A percentile compares a stretch with the other conserved stretches of the same genome.
phyloP scores from a whole-genome alignment of 75 land plant species.

The Pinus albicaulis region DNA sequence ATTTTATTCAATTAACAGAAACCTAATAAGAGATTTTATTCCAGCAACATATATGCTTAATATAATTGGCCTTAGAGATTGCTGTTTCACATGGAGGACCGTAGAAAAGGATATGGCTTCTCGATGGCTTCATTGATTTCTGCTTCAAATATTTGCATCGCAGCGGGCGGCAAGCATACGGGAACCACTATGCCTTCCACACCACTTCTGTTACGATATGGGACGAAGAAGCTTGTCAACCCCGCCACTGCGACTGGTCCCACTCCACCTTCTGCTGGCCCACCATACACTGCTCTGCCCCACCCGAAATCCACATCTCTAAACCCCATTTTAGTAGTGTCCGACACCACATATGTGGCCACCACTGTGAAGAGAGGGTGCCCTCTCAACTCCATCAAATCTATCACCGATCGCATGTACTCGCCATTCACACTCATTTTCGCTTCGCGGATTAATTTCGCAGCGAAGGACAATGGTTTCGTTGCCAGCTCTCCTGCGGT shows the following conservation, averaged over 20 bases:
- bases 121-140: slow-evolving; percentile 6
- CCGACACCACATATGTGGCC: slow-evolving; percentile 33
- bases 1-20: too few species aligned
- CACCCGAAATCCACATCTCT: slow-evolving; percentile 39
- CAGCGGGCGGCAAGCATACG: slow-evolving; percentile 24
- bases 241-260: background rate
- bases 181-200: slow-evolving; percentile 32
- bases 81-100: too few species aligned
- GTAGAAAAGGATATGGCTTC: too few species aligned
- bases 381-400: slow-evolving; percentile 41
- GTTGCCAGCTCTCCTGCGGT: slow-evolving; percentile 39
- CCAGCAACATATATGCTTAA: too few species aligned
- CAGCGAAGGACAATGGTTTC: slow-evolving; percentile 46
- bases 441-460: slow-evolving; percentile 53
- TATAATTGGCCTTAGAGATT: too few species aligned
- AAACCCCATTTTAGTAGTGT: slow-evolving; percentile 21
- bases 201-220: slow-evolving; percentile 4
- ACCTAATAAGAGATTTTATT: too few species aligned
- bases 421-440: slow-evolving; percentile 41
- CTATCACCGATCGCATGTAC: slow-evolving; percentile 63
- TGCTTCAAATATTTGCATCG: slow-evolving; percentile 28
- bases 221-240: slow-evolving; percentile 1
- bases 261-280: slow-evolving; percentile 5
- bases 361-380: slow-evolving; percentile 21
- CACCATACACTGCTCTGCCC: slow-evolving; percentile 29